These are phyloP conservation scores for Sergeia podlipaevii DNA, from an alignment of 208 protist genomes.

Conservation along the genomic window DNA sequence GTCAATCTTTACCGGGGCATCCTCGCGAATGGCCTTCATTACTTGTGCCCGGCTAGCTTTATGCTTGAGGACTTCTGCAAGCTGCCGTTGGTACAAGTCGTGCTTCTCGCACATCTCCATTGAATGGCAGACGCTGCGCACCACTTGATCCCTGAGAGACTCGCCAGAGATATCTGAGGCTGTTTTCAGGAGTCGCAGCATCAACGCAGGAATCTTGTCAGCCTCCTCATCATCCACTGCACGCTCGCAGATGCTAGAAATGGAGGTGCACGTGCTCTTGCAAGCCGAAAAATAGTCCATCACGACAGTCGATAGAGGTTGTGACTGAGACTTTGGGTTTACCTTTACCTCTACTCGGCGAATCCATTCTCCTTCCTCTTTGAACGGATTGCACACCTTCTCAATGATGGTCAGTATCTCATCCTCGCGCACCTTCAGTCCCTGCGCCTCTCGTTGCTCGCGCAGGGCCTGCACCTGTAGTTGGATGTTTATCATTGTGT, in stretches of 20 bases:
- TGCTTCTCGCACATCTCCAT: background rate
- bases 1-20: constrained; percentile 33
- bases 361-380: constrained; percentile 66
- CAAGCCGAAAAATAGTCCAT: constrained; percentile 37
- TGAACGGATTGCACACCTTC: constrained; percentile 65
- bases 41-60: constrained; percentile 7
- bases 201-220: constrained; percentile 24
- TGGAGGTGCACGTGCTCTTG: constrained; percentile 61
- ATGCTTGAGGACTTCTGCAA: background rate
- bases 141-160: background rate
- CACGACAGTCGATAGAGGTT: constrained; percentile 8
- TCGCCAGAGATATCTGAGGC: background rate
- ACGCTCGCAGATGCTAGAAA: constrained; percentile 42
- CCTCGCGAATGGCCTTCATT: constrained; percentile 19
- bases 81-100: background rate
- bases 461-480: constrained; percentile 21
- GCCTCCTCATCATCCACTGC: constrained; percentile 35
- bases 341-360: constrained; percentile 34
- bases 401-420: constrained; percentile 60
- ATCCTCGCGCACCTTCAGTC: constrained; percentile 59
- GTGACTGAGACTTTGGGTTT: constrained; percentile 11
- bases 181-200: constrained; percentile 14
- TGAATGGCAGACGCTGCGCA: background rate
- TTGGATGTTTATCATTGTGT: constrained; percentile 37
- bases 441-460: constrained; percentile 14